Percentiles rank a stretch among this genome's conserved stretches.
These are phyloP conservation scores for Diaporthe sp. DNA, from an alignment of 2,329 filamentous ascomycete species.

Conservation along the genomic window DNA sequence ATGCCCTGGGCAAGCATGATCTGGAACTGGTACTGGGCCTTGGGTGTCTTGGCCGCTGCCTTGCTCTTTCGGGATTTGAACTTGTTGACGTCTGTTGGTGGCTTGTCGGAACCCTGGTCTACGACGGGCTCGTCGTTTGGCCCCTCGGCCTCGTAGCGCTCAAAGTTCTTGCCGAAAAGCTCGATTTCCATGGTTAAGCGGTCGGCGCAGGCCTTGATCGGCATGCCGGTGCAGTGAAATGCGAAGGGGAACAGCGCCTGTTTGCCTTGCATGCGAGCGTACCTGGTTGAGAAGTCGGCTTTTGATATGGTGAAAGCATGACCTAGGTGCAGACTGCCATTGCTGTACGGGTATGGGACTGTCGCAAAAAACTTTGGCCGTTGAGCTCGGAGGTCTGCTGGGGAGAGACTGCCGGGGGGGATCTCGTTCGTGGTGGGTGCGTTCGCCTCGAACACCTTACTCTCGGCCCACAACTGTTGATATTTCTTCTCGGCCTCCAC, in stretches of 20 bases:
- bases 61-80: constrained; percentile 4
- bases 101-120: background rate
- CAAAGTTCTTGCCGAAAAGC: constrained; percentile 9
- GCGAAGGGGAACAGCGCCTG: constrained; percentile 5
- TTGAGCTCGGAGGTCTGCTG: constrained; percentile 3
- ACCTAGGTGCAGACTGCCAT: constrained; percentile 7
- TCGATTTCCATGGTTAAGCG: constrained; percentile 5
- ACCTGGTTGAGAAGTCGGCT: background rate
- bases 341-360: constrained; percentile 10
- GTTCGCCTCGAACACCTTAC: constrained; percentile 6
- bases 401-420: constrained; percentile 5
- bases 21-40: constrained; percentile 6
- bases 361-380: constrained; percentile 11
- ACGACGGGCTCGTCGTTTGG: constrained; percentile 1
- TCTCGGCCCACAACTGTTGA: constrained; percentile 1
- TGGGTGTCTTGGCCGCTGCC: constrained; percentile 5
- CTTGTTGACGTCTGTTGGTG: constrained; percentile 4
- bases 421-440: background rate
- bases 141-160: background rate
- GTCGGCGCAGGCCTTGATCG: background rate
- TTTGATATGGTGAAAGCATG: constrained; percentile 12
- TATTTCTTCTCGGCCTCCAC: constrained; percentile 3
- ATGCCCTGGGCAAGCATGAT: constrained; percentile 6
- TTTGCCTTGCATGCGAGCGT: constrained; percentile 8
- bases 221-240: constrained; percentile 9